phyloP scores from a whole-genome alignment of 345 rosid genomes.

The Populus euphratica region DNA sequence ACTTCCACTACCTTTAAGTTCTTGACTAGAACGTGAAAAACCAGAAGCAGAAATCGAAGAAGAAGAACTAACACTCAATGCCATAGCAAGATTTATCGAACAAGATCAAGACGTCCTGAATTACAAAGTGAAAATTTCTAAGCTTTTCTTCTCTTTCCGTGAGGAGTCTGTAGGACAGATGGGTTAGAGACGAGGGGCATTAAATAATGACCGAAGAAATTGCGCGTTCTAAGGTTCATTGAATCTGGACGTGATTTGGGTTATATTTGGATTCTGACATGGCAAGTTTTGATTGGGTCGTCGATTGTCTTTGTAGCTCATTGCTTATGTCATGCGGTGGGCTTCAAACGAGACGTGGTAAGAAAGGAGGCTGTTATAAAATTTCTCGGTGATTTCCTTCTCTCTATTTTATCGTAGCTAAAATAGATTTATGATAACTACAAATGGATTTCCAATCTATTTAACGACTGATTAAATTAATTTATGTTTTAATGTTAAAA shows the following conservation, averaged over 20 bases:
- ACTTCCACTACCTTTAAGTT: slow-evolving; percentile 36
- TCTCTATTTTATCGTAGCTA: too few relatives aligned
- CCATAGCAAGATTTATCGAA: slow-evolving; percentile 30
- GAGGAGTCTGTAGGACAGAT: not conserved
- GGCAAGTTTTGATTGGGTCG: slow-evolving; percentile 21
- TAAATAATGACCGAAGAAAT: slow-evolving; percentile 37
- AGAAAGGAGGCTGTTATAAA: too few relatives aligned
- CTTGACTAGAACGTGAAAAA: slow-evolving; percentile 31
- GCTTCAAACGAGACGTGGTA: not conserved
- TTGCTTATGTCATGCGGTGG: slow-evolving; percentile 41
- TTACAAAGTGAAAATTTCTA: not conserved
- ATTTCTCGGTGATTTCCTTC: too few relatives aligned
- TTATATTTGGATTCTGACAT: slow-evolving; percentile 23
- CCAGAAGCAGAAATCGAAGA: slow-evolving; percentile 44
- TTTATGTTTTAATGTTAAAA: too few relatives aligned
- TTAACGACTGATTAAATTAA: too few relatives aligned
- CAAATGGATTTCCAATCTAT: too few relatives aligned
- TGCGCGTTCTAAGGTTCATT: slow-evolving; percentile 25
- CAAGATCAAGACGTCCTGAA: not conserved
- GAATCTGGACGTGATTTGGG: slow-evolving; percentile 50
- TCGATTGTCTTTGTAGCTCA: slow-evolving; percentile 16
- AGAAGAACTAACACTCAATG: slow-evolving; percentile 38
- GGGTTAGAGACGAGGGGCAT: not conserved
- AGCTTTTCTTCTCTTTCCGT: not conserved
- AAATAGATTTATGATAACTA: too few relatives aligned